Base-by-base conservation (phyloP, 2,329 filamentous ascomycete species). In the Calonectria pseudoturangicola region DNA sequence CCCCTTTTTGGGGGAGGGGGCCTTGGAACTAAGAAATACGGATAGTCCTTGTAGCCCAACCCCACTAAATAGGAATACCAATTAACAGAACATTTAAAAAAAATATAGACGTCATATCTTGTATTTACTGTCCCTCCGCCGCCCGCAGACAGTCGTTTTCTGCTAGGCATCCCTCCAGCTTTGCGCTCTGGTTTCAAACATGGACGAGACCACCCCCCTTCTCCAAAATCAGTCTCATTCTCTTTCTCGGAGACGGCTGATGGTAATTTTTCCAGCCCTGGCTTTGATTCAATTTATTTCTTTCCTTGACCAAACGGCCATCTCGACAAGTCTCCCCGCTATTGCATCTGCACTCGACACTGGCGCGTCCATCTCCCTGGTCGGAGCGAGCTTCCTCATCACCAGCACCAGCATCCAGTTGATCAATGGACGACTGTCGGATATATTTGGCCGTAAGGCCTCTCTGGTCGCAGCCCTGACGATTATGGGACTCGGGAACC, bases 351-450 rank as follows among this genome's bases (percentile, higher is more conserved):
- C 51, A 3, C 51, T 58, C 33, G 30, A 58, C 10, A 58, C 51
- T 6, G 51, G 51, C 10, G 21, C 51, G 2, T 58, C 51, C 33
- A 58, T 58, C 18, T 58, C 51, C n/a, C 9, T 58, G 2, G 51
- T 58, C 8, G 30, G 30, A 16, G 51, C 51, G 3, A 58, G 51
- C 13, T 58, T 58, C 13, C 51, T 58, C 9, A 15, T 58, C 1
- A 58, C 51, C 51, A 58, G 51, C 18, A 58, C 51, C 13, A 58
- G 51, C 33, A 25, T 58, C n/a, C 51, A 58, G 10, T 21, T 58
- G 30, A 58, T 58, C n/a, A 58, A 58, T 58, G 51, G 51, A n/a
- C 39, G 51, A 39, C 33, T 58, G n/a, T 58, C 51, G 4, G 51
- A 58, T 8, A 58, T 58, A 15, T 58, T 58, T 25, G 51, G 51